Evolutionary conservation across 2,329 filamentous ascomycete genomes (phyloP), one percentile per base, ranked within the genome.

Genomic region (Laburnicola sp.): DNA sequence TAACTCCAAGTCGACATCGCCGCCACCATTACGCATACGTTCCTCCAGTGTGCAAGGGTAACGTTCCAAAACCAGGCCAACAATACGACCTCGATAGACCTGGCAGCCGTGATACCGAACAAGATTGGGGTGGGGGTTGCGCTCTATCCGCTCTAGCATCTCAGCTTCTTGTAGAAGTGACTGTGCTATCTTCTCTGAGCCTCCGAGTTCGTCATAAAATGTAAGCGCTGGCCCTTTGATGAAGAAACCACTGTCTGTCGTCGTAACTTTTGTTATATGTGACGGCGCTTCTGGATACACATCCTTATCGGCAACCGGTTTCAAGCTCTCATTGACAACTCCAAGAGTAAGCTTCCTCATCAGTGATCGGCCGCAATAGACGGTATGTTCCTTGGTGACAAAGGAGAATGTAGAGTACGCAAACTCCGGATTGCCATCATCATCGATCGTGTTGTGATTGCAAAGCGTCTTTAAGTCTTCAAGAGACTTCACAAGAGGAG

Each of bases 51-150:
- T 52, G 9, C 27, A 40, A 34, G 34, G 34, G 32, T 42, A 42
- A 7, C 45, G 45, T 31, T 51, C 49, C 35, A 51, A 36, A 8
- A 49, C 44, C 8, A 51, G 44, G 22, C 44, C 45, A 30, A 43
- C 22, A 48, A 51, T 51, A 37, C 45, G 35, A 28, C 34, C 36
- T 34, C 37, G 44, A 31, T 43, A 16, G 35, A 51, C 36, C 47
- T 41, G 25, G 48, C 51, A 54, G 47, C 51, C 51, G 27, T 54
- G 41, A 47, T 54, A 54, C 39, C 27, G 34, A 30, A 54, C 27
- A 28, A 54, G 34, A 39, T 51, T 54, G 34, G 51, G 51, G 39
- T 54, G 43, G 9, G 48, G 48, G 35, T 51, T 52, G 30, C 31
- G 38, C 36, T 44, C n/a, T 35, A 55, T 26, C 9, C 8, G 27